A percentile compares a stretch with the other conserved stretches of the same genome.
These are phyloP conservation scores for Panicum miliaceum DNA, from an alignment of 176 grass and related monocot species.

Conservation along the genomic window DNA sequence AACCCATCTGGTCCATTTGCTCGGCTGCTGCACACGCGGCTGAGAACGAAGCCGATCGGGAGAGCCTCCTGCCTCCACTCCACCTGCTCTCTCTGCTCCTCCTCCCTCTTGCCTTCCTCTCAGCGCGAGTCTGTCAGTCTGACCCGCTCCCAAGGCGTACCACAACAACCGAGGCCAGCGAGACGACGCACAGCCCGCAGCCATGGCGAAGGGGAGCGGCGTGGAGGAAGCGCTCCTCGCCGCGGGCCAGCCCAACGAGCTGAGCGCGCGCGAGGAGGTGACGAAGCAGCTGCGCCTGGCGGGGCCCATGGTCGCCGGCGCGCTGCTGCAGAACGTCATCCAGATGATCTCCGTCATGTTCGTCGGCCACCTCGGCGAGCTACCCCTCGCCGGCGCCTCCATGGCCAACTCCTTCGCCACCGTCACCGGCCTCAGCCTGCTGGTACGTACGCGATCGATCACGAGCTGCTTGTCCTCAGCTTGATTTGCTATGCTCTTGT, in stretches of 20 bases:
- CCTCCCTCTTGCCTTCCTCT: too few species aligned
- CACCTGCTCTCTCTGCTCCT: too few species aligned
- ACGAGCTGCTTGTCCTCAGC: too few species aligned
- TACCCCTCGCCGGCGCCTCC: constrained; percentile 28
- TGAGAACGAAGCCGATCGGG: too few species aligned
- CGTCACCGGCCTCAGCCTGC: constrained; percentile 27
- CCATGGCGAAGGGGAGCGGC: background rate
- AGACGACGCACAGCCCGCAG: too few species aligned
- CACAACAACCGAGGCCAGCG: too few species aligned
- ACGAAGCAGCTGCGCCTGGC: constrained; percentile 29
- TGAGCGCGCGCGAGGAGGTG: constrained; percentile 4
- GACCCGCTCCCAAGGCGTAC: too few species aligned
- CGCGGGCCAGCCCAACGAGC: background rate
- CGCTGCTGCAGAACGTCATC: constrained; percentile 36
- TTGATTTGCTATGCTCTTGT: too few species aligned
- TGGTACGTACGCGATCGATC: constrained; percentile 7
- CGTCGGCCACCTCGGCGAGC: constrained; percentile 36
- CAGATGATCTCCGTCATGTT: constrained; percentile 43
- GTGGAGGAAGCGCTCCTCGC: constrained; percentile 17
- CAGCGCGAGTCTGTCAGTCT: too few species aligned
- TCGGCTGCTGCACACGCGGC: too few species aligned
- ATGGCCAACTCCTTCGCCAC: constrained; percentile 39
- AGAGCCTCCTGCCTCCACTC: too few species aligned
- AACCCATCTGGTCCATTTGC: too few species aligned
- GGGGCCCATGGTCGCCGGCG: constrained; percentile 21